Base-by-base conservation (phyloP, 1,139 yeast species). In the Candida sanyaensis region DNA sequence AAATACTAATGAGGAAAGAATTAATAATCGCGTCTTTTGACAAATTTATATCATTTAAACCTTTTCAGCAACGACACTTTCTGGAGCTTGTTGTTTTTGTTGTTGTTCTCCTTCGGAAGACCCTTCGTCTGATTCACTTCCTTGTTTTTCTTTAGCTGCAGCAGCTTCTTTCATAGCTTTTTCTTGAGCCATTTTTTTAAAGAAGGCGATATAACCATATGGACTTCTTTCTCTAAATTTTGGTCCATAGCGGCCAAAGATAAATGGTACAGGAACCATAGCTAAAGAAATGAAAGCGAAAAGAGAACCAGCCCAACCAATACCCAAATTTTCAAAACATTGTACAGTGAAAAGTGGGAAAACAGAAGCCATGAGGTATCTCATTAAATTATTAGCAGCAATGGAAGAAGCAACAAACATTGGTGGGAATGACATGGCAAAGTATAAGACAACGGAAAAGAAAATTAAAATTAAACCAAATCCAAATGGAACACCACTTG, bases 401-500 rank as follows among this genome's bases (percentile, higher is more conserved):
- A 87, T 64, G 2, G 92, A 89, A 23, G 90, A 84, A 0, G 95
- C 93, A 36, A 86, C 84, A 33, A 79, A 76, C 41, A 80, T 64
- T 45, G 96, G 89, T 27, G 96, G 96, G 66, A 83, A 89, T 4
- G 88, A 67, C 75, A 83, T 75, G 36, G 89, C 78, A 63, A 88
- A 83, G 64, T 88, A 89, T 49, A 84, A 77, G 61, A 89, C 75
- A 38, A 84, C 81, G 11, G 88, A 71, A 65, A 88, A 88, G 75
- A 89, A 89, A 45, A 88, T 80, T 59, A 86, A 71, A 52, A 87
- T 79, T 52, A 86, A 73, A 2, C 93, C 89, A 60, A 84, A 84
- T 0, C 93, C 92, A 61, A 87, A 87, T 36, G 91, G 86, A 36
- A 83, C 76, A 54, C 90, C 91, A 0, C 93, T 83, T 30, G 87